Conservation (phyloP, 78 protist genomes). For the Dictyostelium intermedium region DNA sequence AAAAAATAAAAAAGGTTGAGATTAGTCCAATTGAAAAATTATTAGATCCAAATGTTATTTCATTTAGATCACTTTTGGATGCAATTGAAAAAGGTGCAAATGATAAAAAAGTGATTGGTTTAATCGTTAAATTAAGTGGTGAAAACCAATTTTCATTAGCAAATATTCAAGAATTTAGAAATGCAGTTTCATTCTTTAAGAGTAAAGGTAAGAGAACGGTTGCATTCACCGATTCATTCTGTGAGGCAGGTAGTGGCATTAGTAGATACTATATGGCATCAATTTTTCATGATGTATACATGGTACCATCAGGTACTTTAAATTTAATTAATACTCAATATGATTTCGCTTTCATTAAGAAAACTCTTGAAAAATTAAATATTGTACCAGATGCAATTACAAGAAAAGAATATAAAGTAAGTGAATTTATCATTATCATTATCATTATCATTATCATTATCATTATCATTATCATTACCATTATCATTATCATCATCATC, state of each 20-base stretch:
- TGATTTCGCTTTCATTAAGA: constrained; percentile 42
- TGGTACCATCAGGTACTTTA: constrained; percentile 29
- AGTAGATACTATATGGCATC: constrained; percentile 27
- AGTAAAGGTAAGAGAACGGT: constrained; percentile 28
- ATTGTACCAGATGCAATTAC: constrained; percentile 6
- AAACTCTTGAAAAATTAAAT: constrained; percentile 32
- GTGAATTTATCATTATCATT: not conserved
- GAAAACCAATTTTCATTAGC: not conserved
- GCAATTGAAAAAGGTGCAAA: constrained; percentile 20
- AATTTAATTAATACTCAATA: not conserved
- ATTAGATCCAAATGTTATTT: constrained; percentile 5
- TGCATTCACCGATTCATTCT: constrained; percentile 16
- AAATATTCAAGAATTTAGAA: constrained; percentile 41
- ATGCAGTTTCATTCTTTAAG: constrained; percentile 12
- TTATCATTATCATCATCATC: no score
- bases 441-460: no score
- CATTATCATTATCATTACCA: not conserved
- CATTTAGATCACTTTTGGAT: constrained; percentile 28
- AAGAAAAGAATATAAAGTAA: constrained; percentile 67
- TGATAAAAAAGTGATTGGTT: constrained; percentile 17
- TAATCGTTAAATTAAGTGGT: not conserved
- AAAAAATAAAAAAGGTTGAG: not conserved
- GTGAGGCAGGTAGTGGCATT: constrained; percentile 10
- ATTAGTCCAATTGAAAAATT: constrained; percentile 26
- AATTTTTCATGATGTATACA: not conserved